Percentiles rank a stretch among this genome's conserved stretches.
Conservation (phyloP, 495 filamentous ascomycete genomes). For the Symbiotaphrina buchneri region DNA sequence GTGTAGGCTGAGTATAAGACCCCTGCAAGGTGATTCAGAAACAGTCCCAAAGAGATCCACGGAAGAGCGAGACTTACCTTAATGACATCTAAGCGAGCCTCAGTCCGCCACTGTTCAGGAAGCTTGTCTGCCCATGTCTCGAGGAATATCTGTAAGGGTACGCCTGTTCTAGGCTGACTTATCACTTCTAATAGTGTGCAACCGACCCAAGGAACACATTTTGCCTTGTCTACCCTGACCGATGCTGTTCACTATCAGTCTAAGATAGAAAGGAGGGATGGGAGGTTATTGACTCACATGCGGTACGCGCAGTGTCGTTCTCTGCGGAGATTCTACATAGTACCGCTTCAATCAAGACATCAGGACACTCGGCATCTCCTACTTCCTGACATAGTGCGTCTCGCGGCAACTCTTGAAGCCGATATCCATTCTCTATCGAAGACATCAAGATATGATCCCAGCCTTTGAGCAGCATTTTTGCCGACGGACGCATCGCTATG, state of each 20-base stretch:
- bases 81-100: constrained; percentile 2
- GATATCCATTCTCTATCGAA: constrained; percentile 8
- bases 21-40: neutral
- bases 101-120: constrained; percentile 4
- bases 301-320: constrained; percentile 9
- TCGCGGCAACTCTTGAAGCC: constrained; percentile 19
- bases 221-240: constrained; percentile 22
- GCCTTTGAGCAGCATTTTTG: neutral
- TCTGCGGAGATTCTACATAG: constrained; percentile 15
- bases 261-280: neutral
- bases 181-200: constrained; percentile 24
- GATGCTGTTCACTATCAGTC: constrained; percentile 7
- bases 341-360: constrained; percentile 19
- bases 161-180: neutral
- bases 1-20: constrained; percentile 1
- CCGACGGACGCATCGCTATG: constrained; percentile 1
- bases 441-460: constrained; percentile 9
- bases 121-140: constrained; percentile 4
- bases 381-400: constrained; percentile 15
- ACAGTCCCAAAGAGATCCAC: neutral
- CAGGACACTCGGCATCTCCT: constrained; percentile 22
- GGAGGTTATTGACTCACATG: constrained; percentile 16
- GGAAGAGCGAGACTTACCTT: constrained; percentile 1
- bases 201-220: constrained; percentile 26
- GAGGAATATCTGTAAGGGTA: constrained; percentile 1